Evolutionary conservation across 208 protist genomes (phyloP).

Genomic region (Novymonas esmeraldas): DNA sequence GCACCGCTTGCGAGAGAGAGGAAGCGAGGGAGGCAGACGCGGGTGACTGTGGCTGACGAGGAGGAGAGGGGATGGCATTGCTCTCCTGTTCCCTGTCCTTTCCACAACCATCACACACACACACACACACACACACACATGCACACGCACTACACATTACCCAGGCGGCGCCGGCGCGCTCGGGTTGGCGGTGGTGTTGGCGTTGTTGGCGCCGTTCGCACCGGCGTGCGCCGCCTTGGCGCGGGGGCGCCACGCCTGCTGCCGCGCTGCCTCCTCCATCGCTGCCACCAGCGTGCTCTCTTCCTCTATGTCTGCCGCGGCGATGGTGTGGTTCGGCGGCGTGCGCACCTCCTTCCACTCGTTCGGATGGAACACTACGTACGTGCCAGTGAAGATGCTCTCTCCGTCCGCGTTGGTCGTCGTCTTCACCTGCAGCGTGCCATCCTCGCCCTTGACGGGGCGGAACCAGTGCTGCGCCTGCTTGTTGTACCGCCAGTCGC

Average conservation of each 20-base stretch:
- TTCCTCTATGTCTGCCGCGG: slow-evolving; percentile 51
- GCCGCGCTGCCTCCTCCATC: slow-evolving; percentile 47
- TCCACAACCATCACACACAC: not conserved
- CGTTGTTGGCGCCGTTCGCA: slow-evolving; percentile 22
- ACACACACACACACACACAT: not conserved
- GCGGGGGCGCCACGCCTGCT: slow-evolving; percentile 37
- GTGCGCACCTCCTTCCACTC: slow-evolving; percentile 60
- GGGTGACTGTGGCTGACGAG: too few relatives aligned
- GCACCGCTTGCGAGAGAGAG: too few relatives aligned
- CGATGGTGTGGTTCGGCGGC: slow-evolving; percentile 45
- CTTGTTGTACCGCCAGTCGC: slow-evolving; percentile 93
- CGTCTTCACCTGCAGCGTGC: slow-evolving; percentile 22
- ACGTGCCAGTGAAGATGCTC: slow-evolving; percentile 33
- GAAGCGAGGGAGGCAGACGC: too few relatives aligned
- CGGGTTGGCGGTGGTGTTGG: slow-evolving; percentile 11
- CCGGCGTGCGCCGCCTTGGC: slow-evolving; percentile 24
- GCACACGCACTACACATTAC: slow-evolving; percentile 11
- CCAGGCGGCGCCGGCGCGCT: slow-evolving; percentile 3
- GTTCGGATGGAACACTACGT: slow-evolving; percentile 71
- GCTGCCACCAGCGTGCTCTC: slow-evolving; percentile 44
- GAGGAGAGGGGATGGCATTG: too few relatives aligned
- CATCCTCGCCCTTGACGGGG: slow-evolving; percentile 26
- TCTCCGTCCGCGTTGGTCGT: slow-evolving; percentile 15
- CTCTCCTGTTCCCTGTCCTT: not conserved
- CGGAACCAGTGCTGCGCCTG: slow-evolving; percentile 71